Percentiles rank a stretch among this genome's conserved stretches.
Conservation (phyloP, 352 stramenopile species). For the Pythium apleroticum region DNA sequence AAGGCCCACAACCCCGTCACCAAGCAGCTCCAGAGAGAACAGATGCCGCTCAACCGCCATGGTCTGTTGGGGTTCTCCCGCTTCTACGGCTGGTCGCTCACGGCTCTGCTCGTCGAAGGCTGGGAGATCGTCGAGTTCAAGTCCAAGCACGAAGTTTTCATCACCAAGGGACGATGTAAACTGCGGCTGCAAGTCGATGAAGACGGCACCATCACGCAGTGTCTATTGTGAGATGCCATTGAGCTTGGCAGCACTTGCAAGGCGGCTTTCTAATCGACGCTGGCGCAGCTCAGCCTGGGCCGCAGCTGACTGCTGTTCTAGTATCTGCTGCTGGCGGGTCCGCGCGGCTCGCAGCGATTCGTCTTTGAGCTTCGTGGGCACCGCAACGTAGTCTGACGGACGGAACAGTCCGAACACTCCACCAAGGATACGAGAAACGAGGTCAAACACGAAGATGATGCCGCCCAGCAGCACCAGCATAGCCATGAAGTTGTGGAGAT, state of each 20-base stretch:
- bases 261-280: constrained; percentile 13
- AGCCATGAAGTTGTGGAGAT: constrained; percentile 28
- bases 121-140: constrained; percentile 31
- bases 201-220: constrained; percentile 11
- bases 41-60: constrained; percentile 32
- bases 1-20: constrained; percentile 30
- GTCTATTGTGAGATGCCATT: constrained; percentile 24
- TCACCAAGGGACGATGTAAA: constrained; percentile 22
- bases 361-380: constrained; percentile 30
- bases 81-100: constrained; percentile 30
- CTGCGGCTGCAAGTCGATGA: constrained; percentile 20
- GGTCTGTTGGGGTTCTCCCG: constrained; percentile 31
- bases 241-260: constrained; percentile 6
- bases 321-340: constrained; percentile 30
- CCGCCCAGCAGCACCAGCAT: constrained; percentile 27
- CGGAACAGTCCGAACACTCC: constrained; percentile 6
- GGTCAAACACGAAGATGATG: constrained; percentile 34
- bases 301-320: constrained; percentile 16
- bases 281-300: constrained; percentile 16
- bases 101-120: constrained; percentile 33
- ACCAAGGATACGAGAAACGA: constrained; percentile 14
- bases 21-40: constrained; percentile 24
- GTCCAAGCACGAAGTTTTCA: constrained; percentile 15
- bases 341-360: constrained; percentile 26
- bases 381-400: constrained; percentile 3